Percentiles rank a stretch among this genome's conserved stretches.
Conservation (phyloP, 257 asterid species). For the Fraxinus quadrangulata region DNA sequence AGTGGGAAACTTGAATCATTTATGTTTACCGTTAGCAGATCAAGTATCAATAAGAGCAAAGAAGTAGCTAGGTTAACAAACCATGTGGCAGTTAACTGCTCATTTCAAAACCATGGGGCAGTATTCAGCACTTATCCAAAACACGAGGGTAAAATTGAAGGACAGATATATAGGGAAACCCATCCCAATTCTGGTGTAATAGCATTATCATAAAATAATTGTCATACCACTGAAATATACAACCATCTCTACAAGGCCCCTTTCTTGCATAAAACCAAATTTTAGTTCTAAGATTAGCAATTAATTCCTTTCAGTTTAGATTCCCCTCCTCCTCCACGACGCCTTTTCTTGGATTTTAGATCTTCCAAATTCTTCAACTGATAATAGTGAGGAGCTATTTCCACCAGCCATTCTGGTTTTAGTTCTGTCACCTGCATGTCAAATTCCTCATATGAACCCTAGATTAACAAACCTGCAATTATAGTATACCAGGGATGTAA, state of each 20-base stretch:
- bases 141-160: neutral
- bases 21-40: neutral
- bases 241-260: too few relatives aligned
- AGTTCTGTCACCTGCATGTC: slow-evolving; percentile 70
- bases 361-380: slow-evolving; percentile 86
- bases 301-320: too few relatives aligned
- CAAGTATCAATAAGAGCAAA: neutral
- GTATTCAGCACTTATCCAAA: neutral
- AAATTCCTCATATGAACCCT: slow-evolving; percentile 26
- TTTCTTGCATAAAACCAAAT: too few relatives aligned
- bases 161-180: neutral
- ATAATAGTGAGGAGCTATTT: slow-evolving; percentile 91
- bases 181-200: neutral
- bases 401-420: slow-evolving; percentile 91
- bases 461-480: slow-evolving; percentile 7
- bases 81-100: neutral
- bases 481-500: neutral
- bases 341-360: too few relatives aligned
- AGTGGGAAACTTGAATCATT: neutral
- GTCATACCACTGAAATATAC: neutral
- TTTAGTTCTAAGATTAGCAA: too few relatives aligned
- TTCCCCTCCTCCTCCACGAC: too few relatives aligned
- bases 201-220: neutral
- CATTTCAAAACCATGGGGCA: neutral
- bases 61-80: neutral